Conservation (phyloP, 2,329 filamentous ascomycete genomes). For the Calonectria pauciramosa region DNA sequence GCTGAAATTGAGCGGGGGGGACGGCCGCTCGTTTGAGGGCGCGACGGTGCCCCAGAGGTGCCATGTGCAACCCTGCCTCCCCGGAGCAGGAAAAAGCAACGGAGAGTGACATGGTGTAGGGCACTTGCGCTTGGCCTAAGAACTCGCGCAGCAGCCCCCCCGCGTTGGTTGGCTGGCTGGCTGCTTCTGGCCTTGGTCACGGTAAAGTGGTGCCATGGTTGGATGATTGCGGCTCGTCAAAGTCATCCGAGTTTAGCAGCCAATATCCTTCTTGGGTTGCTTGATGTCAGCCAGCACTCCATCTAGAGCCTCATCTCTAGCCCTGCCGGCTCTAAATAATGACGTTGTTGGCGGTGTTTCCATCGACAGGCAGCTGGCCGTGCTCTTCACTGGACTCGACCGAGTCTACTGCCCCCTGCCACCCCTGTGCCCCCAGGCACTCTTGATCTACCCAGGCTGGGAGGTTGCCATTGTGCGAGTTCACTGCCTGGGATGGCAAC, state of each 20-base stretch:
- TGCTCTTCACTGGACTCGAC: neutral
- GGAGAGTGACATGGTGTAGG: neutral
- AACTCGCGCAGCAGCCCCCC: neutral
- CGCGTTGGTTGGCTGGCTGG: neutral
- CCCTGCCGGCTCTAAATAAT: neutral
- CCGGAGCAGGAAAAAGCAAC: neutral
- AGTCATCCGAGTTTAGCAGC: neutral
- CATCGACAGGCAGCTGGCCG: neutral
- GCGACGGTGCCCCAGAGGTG: slow-evolving; percentile 21
- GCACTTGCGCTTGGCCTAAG: neutral
- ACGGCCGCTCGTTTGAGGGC: slow-evolving; percentile 48
- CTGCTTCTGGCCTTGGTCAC: neutral
- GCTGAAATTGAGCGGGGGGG: slow-evolving; percentile 39
- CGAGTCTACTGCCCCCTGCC: neutral
- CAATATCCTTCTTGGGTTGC: slow-evolving; percentile 13
- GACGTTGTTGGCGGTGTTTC: neutral
- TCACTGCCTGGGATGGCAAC: slow-evolving; percentile 17
- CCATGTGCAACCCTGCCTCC: slow-evolving; percentile 10
- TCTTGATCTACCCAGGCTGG: slow-evolving; percentile 25
- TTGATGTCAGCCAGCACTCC: neutral
- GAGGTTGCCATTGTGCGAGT: slow-evolving; percentile 4
- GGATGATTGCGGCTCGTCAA: neutral
- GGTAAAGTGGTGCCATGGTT: slow-evolving; percentile 13
- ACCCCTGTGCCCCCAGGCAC: neutral
- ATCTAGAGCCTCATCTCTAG: slow-evolving; percentile 1